Base-by-base conservation (phyloP, 306 rosid species). In the Trifolium subterraneum region DNA sequence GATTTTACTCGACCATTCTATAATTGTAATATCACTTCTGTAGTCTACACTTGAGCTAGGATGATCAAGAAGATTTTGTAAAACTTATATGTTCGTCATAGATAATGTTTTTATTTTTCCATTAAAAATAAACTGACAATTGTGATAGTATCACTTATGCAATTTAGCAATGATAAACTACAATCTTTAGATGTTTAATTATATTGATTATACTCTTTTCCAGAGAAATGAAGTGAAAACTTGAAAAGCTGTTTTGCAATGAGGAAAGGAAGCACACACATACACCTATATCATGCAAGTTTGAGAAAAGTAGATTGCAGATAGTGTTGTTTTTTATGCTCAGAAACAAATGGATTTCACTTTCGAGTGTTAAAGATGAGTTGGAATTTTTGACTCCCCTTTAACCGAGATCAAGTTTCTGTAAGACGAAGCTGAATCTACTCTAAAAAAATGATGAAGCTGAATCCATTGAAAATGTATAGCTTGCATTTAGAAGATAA, bases 231-330 rank as follows among this genome's bases (percentile, higher is more conserved):
- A 56, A 62, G 67, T 25, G 18, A 61, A 70, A 2, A 61, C 38
- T 15, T n/a, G 38, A 31, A 63, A 22, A 50, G 4, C 50, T 51
- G 16, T 41, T 27, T 7, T 29, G 20, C 68, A 14, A 62, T 61
- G 51, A 79, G 23, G 69, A 10, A 62, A 69, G 29, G 48, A 72
- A 41, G 27, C 59, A 38, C 4, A 14, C 50, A 13, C 58, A 66
- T 18, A 41, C 59, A 22, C 59, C 22, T 14, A 59, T 15, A 66
- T 36, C 65, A 74, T 71, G 22, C 16, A 29, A 58, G 56, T 79
- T 66, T 47, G 29, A 48, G 47, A 63, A n/a, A 3, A 62, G 70
- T 23, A 38, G 14, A 12, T 44, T 44, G 50, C 14, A 44, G 50
- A 44, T 12, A 5, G 13, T 13, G n/a, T 11, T 10, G 3, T 10